Evolutionary conservation across 192 early-diverging fungal species (phyloP).

Genomic region (Pilaira anomala): DNA sequence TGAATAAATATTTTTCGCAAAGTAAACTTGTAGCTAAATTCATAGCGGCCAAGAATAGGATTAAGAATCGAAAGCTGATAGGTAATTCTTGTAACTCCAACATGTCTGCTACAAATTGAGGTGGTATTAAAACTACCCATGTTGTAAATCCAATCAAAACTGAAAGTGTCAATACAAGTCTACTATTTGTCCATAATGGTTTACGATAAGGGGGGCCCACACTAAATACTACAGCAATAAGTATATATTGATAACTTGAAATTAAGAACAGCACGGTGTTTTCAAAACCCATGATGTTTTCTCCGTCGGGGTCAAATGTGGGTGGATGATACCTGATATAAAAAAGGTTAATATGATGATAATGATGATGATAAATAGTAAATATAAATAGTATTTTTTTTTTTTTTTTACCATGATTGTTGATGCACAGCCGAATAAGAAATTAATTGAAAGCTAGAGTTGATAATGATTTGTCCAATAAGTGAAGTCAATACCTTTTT

Average conservation of each 20-base stretch:
- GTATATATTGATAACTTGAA: conserved; percentile 91
- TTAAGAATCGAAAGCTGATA: conserved; percentile 48
- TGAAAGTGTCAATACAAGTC: conserved; percentile 64
- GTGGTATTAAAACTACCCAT: conserved; percentile 53
- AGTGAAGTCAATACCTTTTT: conserved; percentile 89
- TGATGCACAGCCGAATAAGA: conserved; percentile 68
- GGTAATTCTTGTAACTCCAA: conserved; percentile 71
- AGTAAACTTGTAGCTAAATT: conserved; percentile 54
- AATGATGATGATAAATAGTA: background rate
- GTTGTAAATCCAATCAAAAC: conserved; percentile 49
- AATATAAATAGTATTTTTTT: background rate
- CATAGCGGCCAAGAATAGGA: conserved; percentile 57
- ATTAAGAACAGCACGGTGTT: conserved; percentile 90
- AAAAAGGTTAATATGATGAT: background rate
- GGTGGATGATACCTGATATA: conserved; percentile 46
- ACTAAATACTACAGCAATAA: conserved; percentile 87
- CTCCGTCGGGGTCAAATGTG: conserved; percentile 59
- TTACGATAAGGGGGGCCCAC: conserved; percentile 96
- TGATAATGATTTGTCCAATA: conserved; percentile 84
- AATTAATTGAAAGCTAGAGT: conserved; percentile 73
- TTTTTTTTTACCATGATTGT: conserved; percentile 67
- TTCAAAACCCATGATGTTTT: conserved; percentile 77
- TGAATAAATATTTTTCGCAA: conserved; percentile 49
- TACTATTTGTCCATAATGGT: conserved; percentile 85
- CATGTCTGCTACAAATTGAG: conserved; percentile 41